Conservation (phyloP, 2,329 filamentous ascomycete genomes). For the Gnomoniopsis sp. region DNA sequence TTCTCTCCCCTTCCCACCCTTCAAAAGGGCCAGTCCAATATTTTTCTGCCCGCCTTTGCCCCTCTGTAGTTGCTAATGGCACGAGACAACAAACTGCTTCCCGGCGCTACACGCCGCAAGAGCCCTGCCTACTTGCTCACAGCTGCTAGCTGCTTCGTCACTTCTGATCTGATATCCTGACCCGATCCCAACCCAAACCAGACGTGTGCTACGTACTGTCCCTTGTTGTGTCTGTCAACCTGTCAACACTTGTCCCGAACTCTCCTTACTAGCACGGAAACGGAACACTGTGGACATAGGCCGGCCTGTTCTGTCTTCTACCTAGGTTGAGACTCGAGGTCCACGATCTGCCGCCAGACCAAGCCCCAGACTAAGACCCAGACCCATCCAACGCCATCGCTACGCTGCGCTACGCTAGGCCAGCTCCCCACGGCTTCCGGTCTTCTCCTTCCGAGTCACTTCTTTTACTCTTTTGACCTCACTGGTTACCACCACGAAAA, state of each 20-base stretch:
- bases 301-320: no score
- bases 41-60: constrained; percentile 27
- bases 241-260: background rate
- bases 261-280: background rate
- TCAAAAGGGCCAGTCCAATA: constrained; percentile 38
- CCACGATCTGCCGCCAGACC: no score
- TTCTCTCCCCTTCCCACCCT: no score
- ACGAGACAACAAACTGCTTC: constrained; percentile 35
- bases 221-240: background rate
- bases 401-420: background rate
- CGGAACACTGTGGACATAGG: no score
- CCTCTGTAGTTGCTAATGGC: constrained; percentile 35
- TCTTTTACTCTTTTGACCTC: background rate
- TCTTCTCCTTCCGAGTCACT: no score
- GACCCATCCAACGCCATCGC: no score
- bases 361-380: no score
- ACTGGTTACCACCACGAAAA: background rate
- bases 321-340: no score
- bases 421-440: background rate
- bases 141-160: background rate
- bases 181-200: no score
- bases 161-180: background rate
- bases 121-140: constrained; percentile 23
- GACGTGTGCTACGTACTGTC: no score
- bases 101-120: constrained; percentile 35